Percentiles rank a stretch among this genome's conserved stretches.
phyloP scores from a whole-genome alignment of 2,329 filamentous ascomycete species.

The Ciborinia camelliae region DNA sequence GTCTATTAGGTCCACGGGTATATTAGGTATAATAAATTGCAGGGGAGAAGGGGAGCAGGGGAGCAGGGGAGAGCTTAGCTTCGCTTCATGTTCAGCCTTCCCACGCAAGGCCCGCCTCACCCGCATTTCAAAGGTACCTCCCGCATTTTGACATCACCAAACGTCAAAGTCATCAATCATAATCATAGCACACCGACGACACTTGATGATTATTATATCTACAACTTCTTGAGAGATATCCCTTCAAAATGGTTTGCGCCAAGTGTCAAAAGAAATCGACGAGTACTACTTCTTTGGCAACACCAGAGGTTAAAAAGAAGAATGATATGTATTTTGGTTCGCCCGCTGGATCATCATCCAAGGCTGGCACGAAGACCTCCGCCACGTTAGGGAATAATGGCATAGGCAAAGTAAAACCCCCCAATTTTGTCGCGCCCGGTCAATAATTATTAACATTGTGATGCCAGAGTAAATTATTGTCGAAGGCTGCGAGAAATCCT shows the following conservation, averaged over 20 bases:
- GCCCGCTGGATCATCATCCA: slow-evolving; percentile 44
- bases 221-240: too few relatives aligned
- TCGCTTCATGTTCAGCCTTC: slow-evolving; percentile 13
- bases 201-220: too few relatives aligned
- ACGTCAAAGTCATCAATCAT: slow-evolving; percentile 22
- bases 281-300: slow-evolving; percentile 58
- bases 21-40: too few relatives aligned
- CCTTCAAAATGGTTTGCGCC: slow-evolving; percentile 56
- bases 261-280: slow-evolving; percentile 62
- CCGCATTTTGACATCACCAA: slow-evolving; percentile 18
- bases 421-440: neutral
- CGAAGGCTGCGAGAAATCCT: slow-evolving; percentile 62
- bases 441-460: neutral
- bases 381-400: slow-evolving; percentile 56
- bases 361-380: slow-evolving; percentile 45
- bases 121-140: slow-evolving; percentile 5
- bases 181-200: slow-evolving; percentile 17
- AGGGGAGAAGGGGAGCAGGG: too few relatives aligned
- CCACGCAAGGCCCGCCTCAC: slow-evolving; percentile 6
- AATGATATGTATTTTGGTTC: slow-evolving; percentile 65
- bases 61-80: slow-evolving; percentile 12
- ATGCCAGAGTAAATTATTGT: slow-evolving; percentile 60
- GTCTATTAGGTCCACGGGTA: too few relatives aligned
- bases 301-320: slow-evolving; percentile 64
- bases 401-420: slow-evolving; percentile 51